A percentile compares a stretch with the other conserved stretches of the same genome.
Conservation (phyloP, 1,139 yeast species). For the Lodderomyces orthopsilosis region DNA sequence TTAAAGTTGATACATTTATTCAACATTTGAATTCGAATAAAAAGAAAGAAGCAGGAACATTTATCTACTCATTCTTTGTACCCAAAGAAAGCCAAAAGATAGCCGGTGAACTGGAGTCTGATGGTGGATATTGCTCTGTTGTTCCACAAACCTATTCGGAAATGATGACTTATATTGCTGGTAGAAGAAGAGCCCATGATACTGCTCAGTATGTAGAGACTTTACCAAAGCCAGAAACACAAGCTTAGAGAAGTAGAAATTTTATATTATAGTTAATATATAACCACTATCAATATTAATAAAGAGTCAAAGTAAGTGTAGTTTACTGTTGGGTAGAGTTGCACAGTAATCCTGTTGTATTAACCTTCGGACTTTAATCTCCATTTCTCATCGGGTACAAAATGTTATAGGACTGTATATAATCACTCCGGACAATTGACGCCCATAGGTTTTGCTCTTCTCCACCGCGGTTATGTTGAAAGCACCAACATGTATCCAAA, state of each 20-base stretch:
- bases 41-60: constrained; percentile 59
- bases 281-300: too few species aligned
- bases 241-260: background rate
- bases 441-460: background rate
- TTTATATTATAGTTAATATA: background rate
- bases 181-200: constrained; percentile 83
- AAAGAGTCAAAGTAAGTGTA: too few species aligned
- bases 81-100: constrained; percentile 43
- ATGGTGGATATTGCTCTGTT: constrained; percentile 57
- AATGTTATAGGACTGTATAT: background rate
- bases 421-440: constrained; percentile 1
- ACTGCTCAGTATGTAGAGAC: constrained; percentile 68
- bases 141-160: constrained; percentile 86
- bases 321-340: too few species aligned
- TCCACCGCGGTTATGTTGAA: background rate
- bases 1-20: constrained; percentile 80
- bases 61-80: constrained; percentile 84
- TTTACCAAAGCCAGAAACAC: constrained; percentile 21
- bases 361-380: constrained; percentile 2
- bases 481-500: too few species aligned
- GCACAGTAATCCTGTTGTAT: too few species aligned
- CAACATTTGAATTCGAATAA: constrained; percentile 61
- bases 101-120: constrained; percentile 37
- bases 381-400: constrained; percentile 1
- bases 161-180: constrained; percentile 89